phyloP scores from a whole-genome alignment of 1,284 basidiomycete genomes.

The Malassezia sympodialis region DNA sequence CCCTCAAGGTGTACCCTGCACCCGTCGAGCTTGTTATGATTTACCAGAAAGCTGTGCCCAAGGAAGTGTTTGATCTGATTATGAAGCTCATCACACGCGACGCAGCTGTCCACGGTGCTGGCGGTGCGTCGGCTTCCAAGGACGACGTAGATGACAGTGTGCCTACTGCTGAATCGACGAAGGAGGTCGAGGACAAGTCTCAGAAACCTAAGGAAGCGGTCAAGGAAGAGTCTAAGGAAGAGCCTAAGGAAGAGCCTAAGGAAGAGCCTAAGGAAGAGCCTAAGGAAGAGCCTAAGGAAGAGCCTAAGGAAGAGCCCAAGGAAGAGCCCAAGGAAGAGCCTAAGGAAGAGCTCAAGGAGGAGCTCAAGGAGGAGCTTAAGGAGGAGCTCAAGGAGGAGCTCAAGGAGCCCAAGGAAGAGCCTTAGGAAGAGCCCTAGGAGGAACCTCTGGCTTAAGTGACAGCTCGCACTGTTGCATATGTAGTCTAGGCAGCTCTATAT shows the following conservation, averaged over 20 bases:
- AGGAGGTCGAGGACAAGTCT: slow-evolving; percentile 6
- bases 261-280: not conserved
- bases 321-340: not conserved
- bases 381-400: not conserved
- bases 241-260: not conserved
- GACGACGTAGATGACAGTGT: slow-evolving; percentile 68
- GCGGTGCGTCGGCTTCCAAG: slow-evolving; percentile 57
- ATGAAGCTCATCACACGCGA: slow-evolving; percentile 79
- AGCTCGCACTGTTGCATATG: not conserved
- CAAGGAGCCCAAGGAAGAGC: slow-evolving; percentile 4
- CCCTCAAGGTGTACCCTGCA: slow-evolving; percentile 83
- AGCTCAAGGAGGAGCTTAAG: not conserved
- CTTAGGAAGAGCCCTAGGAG: not conserved
- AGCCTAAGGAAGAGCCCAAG: not conserved
- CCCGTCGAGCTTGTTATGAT: slow-evolving; percentile 69
- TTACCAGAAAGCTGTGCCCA: slow-evolving; percentile 82
- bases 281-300: not conserved
- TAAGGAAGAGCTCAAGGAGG: not conserved
- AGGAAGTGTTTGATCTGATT: slow-evolving; percentile 76
- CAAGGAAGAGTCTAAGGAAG: not conserved
- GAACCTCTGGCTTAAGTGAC: not conserved
- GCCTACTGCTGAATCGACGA: not conserved
- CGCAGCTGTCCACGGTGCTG: slow-evolving; percentile 55
- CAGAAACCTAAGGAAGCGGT: not conserved
- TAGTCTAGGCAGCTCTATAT: not conserved